Base-by-base conservation (phyloP, 805 yeast species). In the Saccharomycopsis oosterbeekiorum region DNA sequence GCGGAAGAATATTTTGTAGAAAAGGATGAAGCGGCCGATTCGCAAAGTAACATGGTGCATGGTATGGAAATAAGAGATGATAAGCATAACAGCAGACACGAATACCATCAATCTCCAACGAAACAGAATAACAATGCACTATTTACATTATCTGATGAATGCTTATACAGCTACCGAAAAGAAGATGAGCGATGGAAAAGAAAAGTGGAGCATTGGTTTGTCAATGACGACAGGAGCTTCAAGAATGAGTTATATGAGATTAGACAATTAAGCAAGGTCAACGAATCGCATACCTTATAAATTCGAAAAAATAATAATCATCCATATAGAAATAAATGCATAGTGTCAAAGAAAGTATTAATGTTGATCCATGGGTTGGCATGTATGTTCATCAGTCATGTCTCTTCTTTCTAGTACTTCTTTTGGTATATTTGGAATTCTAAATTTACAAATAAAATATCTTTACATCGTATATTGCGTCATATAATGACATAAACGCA, bases 121-220 rank as follows among this genome's bases (percentile, higher is more conserved):
- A 57, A 47, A 57, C 55, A 10, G 72, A 74, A 21, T 65, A 71
- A 36, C 76, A 73, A 64, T 73, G 70, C 59, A 66, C 67, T 42
- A 60, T 37, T 37, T 37, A 37, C 12, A 12, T 37, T 74, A 4
- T 58, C 68, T 1, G 65, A 66, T 4, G 70, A 68, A 15, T 63
- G 69, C 47, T 60, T 68, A 11, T 54, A 67, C 24, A 65, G 59
- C 39, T 68, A 71, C 59, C 62, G 63, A 21, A 71, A 68, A 29
- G 75, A 73, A 57, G 74, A 74, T 58, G 72, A 68, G 42, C 63
- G 73, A 24, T 73, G 76, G 76, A 58, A 56, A 42, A 65, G 70
- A 39, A 73, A 71, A 59, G 68, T 69, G 9, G 64, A 61, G 39
- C 69, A 68, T n/a, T 73, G 76, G 76, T 68, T 70, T 57, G 64